Evolutionary conservation across 306 rosid genomes (phyloP).

Genomic region (Phaseolus lunatus): DNA sequence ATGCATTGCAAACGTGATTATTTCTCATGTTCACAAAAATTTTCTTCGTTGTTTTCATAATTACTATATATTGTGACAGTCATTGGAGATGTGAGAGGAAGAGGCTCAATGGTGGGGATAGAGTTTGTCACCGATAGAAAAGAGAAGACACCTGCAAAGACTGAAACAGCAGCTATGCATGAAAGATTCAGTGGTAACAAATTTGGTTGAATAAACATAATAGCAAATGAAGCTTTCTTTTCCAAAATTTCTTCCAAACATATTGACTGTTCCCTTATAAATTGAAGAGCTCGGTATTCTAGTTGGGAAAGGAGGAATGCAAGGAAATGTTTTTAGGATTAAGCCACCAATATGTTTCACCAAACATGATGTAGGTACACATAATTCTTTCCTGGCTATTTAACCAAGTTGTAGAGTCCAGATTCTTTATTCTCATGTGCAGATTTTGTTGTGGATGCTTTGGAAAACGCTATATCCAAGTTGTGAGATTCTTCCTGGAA

Average conservation of each 20-base stretch:
- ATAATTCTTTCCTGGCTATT: slow-evolving; percentile 6
- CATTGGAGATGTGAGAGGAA: slow-evolving; percentile 79
- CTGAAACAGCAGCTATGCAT: slow-evolving; percentile 65
- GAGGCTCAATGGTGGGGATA: slow-evolving; percentile 77
- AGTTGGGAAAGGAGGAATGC: slow-evolving; percentile 77
- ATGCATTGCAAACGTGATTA: neutral
- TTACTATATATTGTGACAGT: slow-evolving; percentile 47
- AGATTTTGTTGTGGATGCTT: slow-evolving; percentile 80
- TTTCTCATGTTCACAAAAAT: neutral
- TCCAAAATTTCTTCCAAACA: neutral
- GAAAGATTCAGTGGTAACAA: slow-evolving; percentile 70
- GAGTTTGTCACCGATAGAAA: slow-evolving; percentile 67
- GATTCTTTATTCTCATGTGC: slow-evolving; percentile 37
- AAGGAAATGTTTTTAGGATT: slow-evolving; percentile 73
- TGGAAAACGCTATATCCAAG: slow-evolving; percentile 67
- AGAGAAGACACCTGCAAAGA: slow-evolving; percentile 71
- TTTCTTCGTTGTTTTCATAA: slow-evolving; percentile 5
- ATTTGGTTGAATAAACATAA: neutral
- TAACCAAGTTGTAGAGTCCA: neutral
- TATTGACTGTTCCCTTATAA: slow-evolving; percentile 36
- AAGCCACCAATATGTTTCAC: slow-evolving; percentile 81
- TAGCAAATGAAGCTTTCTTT: neutral
- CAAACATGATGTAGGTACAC: slow-evolving; percentile 70
- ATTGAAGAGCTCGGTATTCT: slow-evolving; percentile 70
- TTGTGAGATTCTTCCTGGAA: slow-evolving; percentile 46